Evolutionary conservation across 2,329 filamentous ascomycete species (phyloP).

Genomic region (Xylaria sp.): DNA sequence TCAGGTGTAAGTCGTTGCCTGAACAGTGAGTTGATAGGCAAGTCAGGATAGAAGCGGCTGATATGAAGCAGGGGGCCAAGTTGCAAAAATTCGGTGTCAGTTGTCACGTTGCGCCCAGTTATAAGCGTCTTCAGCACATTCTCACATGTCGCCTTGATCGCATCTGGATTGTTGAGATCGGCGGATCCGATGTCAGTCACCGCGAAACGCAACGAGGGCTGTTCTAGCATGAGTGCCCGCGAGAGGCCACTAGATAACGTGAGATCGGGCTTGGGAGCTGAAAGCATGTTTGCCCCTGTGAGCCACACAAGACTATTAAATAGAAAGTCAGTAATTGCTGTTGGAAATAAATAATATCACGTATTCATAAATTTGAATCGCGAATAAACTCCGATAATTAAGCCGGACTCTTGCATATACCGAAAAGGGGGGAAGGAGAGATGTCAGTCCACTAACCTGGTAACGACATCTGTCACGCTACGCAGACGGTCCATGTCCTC

Average conservation of each 20-base stretch:
- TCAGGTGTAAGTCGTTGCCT: constrained; percentile 3
- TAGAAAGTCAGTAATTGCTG: neutral
- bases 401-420: too few species aligned
- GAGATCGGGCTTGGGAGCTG: constrained; percentile 23
- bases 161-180: constrained; percentile 1
- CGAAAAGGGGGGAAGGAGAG: neutral
- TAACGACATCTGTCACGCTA: constrained; percentile 25
- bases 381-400: too few species aligned
- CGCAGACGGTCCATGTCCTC: constrained; percentile 31
- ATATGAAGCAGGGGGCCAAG: constrained; percentile 31
- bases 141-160: neutral
- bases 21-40: constrained; percentile 34
- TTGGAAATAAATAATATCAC: neutral
- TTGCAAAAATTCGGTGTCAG: constrained; percentile 35
- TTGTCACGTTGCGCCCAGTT: neutral
- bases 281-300: constrained; percentile 32
- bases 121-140: neutral
- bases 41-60: constrained; percentile 44
- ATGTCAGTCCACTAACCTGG: neutral
- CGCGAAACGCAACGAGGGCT: constrained; percentile 26
- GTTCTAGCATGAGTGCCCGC: constrained; percentile 38
- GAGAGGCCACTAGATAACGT: constrained; percentile 34
- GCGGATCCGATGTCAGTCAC: constrained; percentile 29
- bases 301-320: constrained; percentile 26
- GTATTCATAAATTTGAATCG: too few species aligned